Percentiles rank a stretch among this genome's conserved stretches.
Evolutionary conservation across 176 grass and related monocot species (phyloP).

Genomic region (Paspalum notatum): DNA sequence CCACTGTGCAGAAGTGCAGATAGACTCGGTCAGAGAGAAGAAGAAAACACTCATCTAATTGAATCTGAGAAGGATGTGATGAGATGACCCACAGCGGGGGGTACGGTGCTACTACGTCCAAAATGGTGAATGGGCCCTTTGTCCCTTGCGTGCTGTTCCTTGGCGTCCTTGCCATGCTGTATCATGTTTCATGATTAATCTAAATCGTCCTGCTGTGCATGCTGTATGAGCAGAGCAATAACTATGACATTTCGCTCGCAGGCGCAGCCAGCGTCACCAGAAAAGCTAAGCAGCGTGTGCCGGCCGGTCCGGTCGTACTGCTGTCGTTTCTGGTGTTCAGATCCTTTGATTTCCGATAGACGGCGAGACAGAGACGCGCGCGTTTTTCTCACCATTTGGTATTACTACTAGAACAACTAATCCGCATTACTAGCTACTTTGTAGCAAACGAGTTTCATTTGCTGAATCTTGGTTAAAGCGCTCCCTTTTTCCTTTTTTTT

Average conservation of each 20-base stretch:
- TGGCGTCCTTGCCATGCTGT: not conserved
- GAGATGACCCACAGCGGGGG: not conserved
- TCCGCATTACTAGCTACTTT: not conserved
- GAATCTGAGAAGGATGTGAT: not conserved
- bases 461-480: no score
- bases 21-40: not conserved
- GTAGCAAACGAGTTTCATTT: no score
- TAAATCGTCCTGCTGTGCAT: not conserved
- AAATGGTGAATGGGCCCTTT: not conserved
- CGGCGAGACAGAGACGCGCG: no score
- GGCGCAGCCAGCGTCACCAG: not conserved
- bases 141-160: slow-evolving; percentile 22
- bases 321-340: slow-evolving; percentile 28
- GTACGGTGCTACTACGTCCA: not conserved
- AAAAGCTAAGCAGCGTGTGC: not conserved
- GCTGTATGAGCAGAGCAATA: not conserved
- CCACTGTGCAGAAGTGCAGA: not conserved
- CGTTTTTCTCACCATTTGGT: not conserved
- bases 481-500: no score
- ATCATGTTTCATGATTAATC: not conserved
- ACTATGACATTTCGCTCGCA: slow-evolving; percentile 11
- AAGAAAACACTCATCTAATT: not conserved
- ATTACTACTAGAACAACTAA: no score
- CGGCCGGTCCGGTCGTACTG: not conserved
- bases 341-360: not conserved